Evolutionary conservation across 1,284 basidiomycete genomes (phyloP), one percentile per base, ranked within the genome.

Genomic region (Sporisorium graminicola): DNA sequence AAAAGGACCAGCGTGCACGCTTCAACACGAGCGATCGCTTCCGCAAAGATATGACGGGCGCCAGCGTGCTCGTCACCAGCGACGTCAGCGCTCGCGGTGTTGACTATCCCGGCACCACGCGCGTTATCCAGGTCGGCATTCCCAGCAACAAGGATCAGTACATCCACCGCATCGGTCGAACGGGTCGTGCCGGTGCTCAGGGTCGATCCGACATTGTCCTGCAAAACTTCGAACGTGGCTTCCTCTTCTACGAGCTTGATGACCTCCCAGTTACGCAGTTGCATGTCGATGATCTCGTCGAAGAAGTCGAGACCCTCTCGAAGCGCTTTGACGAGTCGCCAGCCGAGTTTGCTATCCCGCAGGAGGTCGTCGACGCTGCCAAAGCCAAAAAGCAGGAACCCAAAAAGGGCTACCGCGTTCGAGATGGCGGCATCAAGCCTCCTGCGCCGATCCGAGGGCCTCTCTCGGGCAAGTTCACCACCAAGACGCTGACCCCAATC

Each of bases 71-170:
- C 43, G 89, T 87, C 64, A 87, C 87, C 29, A 86, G 85, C 13
- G 87, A 87, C 74, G 87, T 87, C 33, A 86, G 85, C 24, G 87
- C 87, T 2, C 84, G 87, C 51, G 87, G 87, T 46, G 87, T 87
- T 55, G 87, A 87, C 77, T 87, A 87, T 90, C 18, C 89, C 88
- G 91, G 91, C 26, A 94, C 97, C 24, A 95, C 94, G 0, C 91
- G 95, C 29, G 93, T 98, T 61, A 94, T 99, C 79, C 96, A 98
- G 86, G 88, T 99, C 61, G 94, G 96, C 65, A 88, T 93, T 5
- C 94, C 96, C 0, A 85, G 87, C 8, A 88, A 86, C 6, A 86
- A 89, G 12, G 92, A 95, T 51, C 90, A 92, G 80, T 99, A 99
- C 86, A 89, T 96, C 56, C 95, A 98, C 83, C 92, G 96, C 71